Conservation (phyloP, 257 asterid genomes). For the Avicennia marina region DNA sequence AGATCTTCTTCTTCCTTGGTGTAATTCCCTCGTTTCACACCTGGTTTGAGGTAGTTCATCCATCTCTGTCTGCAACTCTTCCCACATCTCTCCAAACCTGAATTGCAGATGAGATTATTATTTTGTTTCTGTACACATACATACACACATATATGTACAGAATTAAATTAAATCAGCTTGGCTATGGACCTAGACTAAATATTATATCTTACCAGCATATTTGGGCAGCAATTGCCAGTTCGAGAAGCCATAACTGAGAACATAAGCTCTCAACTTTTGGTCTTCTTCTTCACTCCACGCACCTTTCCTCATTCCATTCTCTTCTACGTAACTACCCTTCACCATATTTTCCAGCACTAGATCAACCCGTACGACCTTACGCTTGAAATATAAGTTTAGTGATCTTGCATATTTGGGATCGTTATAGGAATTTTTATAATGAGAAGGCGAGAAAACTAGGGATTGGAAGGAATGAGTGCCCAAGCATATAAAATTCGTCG, state of each 20-base stretch:
- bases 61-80: conserved; percentile 10
- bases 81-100: conserved; percentile 1
- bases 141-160: too few species aligned
- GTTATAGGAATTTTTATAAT: too few species aligned
- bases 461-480: too few species aligned
- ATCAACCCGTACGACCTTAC: too few species aligned
- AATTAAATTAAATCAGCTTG: too few species aligned
- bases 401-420: too few species aligned
- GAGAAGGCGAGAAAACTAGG: too few species aligned
- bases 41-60: not conserved
- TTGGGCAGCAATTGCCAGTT: conserved; percentile 6
- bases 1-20: not conserved
- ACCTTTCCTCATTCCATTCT: not conserved
- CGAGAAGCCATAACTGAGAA: conserved; percentile 1
- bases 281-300: conserved; percentile 5
- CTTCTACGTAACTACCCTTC: not conserved
- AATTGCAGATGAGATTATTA: not conserved
- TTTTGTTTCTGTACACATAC: not conserved
- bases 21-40: not conserved
- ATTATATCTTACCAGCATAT: not conserved
- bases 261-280: not conserved
- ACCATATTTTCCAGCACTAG: not conserved
- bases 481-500: too few species aligned
- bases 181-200: not conserved
- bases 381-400: too few species aligned